Evolutionary conservation across 495 filamentous ascomycete genomes (phyloP).

Genomic region (Penicillium malachiteum): DNA sequence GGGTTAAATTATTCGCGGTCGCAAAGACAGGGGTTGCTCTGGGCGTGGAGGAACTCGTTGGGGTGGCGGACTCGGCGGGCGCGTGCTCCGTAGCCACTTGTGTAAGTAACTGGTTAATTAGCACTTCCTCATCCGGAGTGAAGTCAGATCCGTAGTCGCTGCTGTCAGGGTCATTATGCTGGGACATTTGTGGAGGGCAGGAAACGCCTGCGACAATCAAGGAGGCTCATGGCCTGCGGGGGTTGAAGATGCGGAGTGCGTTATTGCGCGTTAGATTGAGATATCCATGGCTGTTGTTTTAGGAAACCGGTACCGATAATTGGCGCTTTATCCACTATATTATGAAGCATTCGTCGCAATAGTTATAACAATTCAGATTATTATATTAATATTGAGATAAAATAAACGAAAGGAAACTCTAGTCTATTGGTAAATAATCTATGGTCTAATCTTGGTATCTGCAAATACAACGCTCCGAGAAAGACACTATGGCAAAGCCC

Average conservation of each 20-base stretch:
- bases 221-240: conserved; percentile 21
- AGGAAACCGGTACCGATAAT: neutral
- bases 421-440: neutral
- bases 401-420: neutral
- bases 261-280: conserved; percentile 13
- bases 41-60: conserved; percentile 9
- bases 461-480: conserved; percentile 19
- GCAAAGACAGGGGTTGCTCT: conserved; percentile 8
- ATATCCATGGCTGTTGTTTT: neutral
- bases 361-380: neutral
- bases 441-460: conserved; percentile 22
- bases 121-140: conserved; percentile 58
- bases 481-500: neutral
- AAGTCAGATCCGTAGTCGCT: conserved; percentile 74
- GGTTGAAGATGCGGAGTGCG: conserved; percentile 9
- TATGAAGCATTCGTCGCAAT: too few relatives aligned
- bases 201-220: conserved; percentile 37
- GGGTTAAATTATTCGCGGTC: conserved; percentile 4
- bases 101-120: conserved; percentile 48
- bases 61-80: conserved; percentile 15
- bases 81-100: conserved; percentile 31
- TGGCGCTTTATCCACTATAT: neutral
- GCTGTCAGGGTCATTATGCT: conserved; percentile 16
- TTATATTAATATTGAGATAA: neutral
- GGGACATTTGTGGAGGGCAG: conserved; percentile 27